Conservation (phyloP, 257 asterid genomes). For the Cruciata laevipes region DNA sequence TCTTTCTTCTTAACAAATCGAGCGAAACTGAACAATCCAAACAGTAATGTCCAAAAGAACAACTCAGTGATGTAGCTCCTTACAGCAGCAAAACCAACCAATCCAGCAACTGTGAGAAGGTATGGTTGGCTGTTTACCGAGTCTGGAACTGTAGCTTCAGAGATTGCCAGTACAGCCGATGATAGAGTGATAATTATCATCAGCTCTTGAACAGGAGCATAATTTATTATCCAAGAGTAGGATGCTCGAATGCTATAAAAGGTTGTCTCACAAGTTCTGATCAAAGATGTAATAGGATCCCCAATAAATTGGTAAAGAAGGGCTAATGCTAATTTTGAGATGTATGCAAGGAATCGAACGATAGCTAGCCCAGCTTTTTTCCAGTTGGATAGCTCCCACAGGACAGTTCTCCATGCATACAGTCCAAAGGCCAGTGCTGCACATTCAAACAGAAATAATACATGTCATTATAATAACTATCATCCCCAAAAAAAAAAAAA, state of each 20-base stretch:
- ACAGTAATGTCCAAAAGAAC: constrained; percentile 67
- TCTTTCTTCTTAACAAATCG: constrained; percentile 62
- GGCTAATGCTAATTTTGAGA: constrained; percentile 48
- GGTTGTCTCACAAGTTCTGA: constrained; percentile 46
- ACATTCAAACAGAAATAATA: constrained; percentile 8
- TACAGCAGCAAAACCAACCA: constrained; percentile 75
- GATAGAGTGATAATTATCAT: constrained; percentile 57
- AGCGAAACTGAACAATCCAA: constrained; percentile 54
- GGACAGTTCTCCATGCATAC: constrained; percentile 78
- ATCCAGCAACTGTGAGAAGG: constrained; percentile 66
- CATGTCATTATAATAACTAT: neutral
- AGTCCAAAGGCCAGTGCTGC: constrained; percentile 60
- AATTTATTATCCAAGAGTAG: constrained; percentile 67
- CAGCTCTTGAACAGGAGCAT: constrained; percentile 74
- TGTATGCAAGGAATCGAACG: constrained; percentile 33
- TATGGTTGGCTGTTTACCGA: constrained; percentile 71
- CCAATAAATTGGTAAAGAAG: constrained; percentile 52
- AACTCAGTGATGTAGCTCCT: constrained; percentile 62
- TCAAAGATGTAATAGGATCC: constrained; percentile 51
- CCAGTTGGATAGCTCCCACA: constrained; percentile 91
- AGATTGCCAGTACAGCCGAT: constrained; percentile 54
- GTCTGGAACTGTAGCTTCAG: constrained; percentile 71
- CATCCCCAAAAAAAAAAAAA: neutral
- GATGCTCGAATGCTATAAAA: constrained; percentile 52
- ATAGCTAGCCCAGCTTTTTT: constrained; percentile 27